Conservation (phyloP, 768 basidiomycete species). For the Lanmaoa pseudosensibilis region DNA sequence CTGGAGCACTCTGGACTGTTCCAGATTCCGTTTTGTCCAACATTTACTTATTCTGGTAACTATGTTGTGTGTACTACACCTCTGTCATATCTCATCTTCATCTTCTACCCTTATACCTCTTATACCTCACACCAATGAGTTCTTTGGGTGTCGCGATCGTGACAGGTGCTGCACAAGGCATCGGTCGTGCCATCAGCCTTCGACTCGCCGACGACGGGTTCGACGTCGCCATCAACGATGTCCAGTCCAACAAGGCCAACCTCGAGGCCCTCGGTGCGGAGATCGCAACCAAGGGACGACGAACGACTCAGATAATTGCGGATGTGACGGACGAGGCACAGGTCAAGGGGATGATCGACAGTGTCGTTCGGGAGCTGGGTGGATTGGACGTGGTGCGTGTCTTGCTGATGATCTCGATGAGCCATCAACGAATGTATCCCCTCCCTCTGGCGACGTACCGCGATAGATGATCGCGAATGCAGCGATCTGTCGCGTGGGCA, state of each 20-base stretch:
- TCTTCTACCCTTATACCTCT: background rate
- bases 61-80: no score
- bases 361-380: constrained; percentile 6
- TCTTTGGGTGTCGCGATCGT: constrained; percentile 37
- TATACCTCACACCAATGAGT: background rate
- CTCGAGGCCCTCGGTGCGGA: constrained; percentile 2
- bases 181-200: constrained; percentile 48
- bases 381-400: constrained; percentile 14
- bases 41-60: no score
- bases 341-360: constrained; percentile 16
- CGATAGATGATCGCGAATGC: constrained; percentile 16
- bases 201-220: constrained; percentile 45
- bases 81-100: background rate
- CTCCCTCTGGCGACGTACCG: background rate
- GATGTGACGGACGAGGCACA: constrained; percentile 5
- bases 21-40: no score
- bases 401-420: background rate
- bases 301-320: background rate
- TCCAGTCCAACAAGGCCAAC: constrained; percentile 15
- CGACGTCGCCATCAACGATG: constrained; percentile 48
- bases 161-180: constrained; percentile 48
- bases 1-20: no score
- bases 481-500: constrained; percentile 7
- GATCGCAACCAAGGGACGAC: background rate
- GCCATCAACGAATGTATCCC: background rate